phyloP scores from a whole-genome alignment of 2,329 filamentous ascomycete species.

The Biscogniauxia marginata region DNA sequence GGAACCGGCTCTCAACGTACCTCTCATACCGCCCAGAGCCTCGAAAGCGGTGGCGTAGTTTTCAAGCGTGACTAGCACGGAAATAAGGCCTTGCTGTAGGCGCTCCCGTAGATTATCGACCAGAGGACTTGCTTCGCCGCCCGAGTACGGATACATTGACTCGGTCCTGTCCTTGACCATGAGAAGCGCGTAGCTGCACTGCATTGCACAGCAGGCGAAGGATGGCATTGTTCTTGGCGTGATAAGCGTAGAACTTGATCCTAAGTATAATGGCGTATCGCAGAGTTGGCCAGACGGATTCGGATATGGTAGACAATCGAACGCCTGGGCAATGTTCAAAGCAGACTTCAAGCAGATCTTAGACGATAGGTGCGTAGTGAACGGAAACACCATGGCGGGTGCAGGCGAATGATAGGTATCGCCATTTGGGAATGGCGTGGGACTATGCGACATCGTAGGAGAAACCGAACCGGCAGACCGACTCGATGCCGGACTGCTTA shows the following conservation, averaged over 20 bases:
- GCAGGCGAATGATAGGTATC: constrained; percentile 8
- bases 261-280: constrained; percentile 36
- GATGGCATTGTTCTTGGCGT: constrained; percentile 46
- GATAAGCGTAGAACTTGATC: constrained; percentile 36
- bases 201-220: constrained; percentile 47
- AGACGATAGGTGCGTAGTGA: constrained; percentile 45
- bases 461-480: constrained; percentile 28
- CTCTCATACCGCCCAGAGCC: constrained; percentile 45
- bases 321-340: constrained; percentile 46
- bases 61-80: constrained; percentile 40
- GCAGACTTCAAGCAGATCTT: constrained; percentile 50
- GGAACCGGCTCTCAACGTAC: constrained; percentile 26
- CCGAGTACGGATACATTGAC: constrained; percentile 34
- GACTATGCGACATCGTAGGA: constrained; percentile 29
- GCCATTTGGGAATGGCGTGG: constrained; percentile 19
- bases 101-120: constrained; percentile 38
- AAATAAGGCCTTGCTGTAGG: constrained; percentile 42
- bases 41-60: constrained; percentile 46
- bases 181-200: constrained; percentile 43
- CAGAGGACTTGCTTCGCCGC: constrained; percentile 22
- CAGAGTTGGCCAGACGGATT: constrained; percentile 37
- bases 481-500: constrained; percentile 25
- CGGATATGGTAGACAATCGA: constrained; percentile 46
- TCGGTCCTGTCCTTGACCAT: constrained; percentile 43
- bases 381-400: constrained; percentile 37